Conservation (phyloP, 225 moss, liverwort and hornwort genomes). For the Antitrichia curtipendula region DNA sequence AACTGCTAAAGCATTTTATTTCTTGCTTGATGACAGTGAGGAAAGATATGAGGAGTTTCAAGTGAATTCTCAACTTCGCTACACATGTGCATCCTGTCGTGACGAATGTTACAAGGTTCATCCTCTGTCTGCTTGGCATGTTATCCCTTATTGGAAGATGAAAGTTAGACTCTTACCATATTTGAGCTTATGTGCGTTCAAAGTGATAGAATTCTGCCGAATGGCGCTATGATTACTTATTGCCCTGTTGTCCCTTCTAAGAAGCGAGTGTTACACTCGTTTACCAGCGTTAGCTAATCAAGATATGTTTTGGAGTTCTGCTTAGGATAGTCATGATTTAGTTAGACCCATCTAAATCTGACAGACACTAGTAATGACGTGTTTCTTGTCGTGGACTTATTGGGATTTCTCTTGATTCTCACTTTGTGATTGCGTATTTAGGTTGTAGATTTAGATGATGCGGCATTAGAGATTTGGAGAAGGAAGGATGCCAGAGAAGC, state of each 20-base stretch:
- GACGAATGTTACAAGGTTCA: constrained; percentile 83
- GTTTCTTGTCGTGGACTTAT: neutral
- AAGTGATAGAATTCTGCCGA: neutral
- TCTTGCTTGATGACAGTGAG: constrained; percentile 35
- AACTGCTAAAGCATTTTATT: neutral
- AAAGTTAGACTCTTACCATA: neutral
- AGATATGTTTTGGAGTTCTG: neutral
- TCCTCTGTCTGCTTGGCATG: neutral
- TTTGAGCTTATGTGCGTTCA: neutral
- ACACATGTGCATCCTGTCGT: constrained; percentile 92
- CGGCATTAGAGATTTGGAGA: constrained; percentile 75
- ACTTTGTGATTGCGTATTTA: neutral
- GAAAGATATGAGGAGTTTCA: constrained; percentile 84
- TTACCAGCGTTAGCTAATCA: neutral
- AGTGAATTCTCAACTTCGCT: constrained; percentile 69
- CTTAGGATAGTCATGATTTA: neutral
- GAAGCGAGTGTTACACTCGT: neutral
- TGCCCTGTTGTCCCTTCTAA: neutral
- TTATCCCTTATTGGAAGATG: neutral
- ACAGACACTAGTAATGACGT: neutral
- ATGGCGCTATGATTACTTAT: neutral
- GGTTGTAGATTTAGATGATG: constrained; percentile 75
- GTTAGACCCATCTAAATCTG: neutral
- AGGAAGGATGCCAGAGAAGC: constrained; percentile 76
- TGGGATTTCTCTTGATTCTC: neutral